phyloP scores from a whole-genome alignment of 805 yeast species.

The Alloascoidea africana region DNA sequence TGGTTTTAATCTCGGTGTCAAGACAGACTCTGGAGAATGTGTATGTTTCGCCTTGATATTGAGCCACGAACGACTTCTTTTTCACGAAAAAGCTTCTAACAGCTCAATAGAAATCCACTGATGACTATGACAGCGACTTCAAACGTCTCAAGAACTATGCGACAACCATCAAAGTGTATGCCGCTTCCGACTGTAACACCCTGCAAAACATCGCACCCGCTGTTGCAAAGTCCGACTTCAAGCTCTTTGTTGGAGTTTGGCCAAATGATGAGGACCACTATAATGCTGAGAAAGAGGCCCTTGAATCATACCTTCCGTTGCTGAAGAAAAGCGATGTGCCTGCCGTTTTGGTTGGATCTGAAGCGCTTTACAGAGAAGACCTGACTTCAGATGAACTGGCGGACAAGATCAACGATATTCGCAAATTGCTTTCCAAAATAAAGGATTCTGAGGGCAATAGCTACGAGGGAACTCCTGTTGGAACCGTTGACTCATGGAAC shows the following conservation, averaged over 20 bases:
- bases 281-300: constrained; percentile 58
- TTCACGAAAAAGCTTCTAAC: too few relatives aligned
- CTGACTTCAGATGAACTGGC: constrained; percentile 66
- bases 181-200: constrained; percentile 90
- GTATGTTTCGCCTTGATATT: too few relatives aligned
- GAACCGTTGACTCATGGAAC: constrained; percentile 96
- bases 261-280: constrained; percentile 79
- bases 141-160: constrained; percentile 42
- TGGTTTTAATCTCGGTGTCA: constrained; percentile 80
- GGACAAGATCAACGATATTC: constrained; percentile 44
- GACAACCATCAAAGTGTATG: constrained; percentile 65
- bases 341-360: constrained; percentile 85
- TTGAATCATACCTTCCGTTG: constrained; percentile 53
- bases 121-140: constrained; percentile 60
- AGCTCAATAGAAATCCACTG: constrained; percentile 53
- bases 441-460: constrained; percentile 72
- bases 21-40: constrained; percentile 61
- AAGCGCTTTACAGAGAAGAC: constrained; percentile 87
- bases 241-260: constrained; percentile 80
- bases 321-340: constrained; percentile 47
- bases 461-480: constrained; percentile 60
- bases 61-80: too few relatives aligned
- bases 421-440: constrained; percentile 40
- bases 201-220: constrained; percentile 77
- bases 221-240: constrained; percentile 63